Conservation (phyloP, 371 early-diverging fungal genomes). For the Dentiscutata heterogama region DNA sequence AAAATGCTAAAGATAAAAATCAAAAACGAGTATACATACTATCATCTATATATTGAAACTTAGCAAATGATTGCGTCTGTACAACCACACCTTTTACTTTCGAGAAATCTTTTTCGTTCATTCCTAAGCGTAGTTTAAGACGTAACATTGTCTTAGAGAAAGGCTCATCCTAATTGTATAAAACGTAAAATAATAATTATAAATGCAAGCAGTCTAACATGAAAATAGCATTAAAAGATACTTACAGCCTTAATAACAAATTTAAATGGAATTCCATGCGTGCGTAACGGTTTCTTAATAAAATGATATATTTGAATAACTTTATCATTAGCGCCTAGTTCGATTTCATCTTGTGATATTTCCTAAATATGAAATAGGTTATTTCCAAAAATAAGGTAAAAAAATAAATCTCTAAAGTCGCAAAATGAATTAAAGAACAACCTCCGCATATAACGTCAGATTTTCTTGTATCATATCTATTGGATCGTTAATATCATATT, state of each 20-base stretch:
- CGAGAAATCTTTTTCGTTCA: constrained; percentile 88
- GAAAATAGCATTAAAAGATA: background rate
- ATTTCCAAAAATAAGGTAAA: too few relatives aligned
- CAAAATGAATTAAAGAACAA: background rate
- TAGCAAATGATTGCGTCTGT: constrained; percentile 44
- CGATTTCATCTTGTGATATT: constrained; percentile 70
- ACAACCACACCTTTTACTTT: constrained; percentile 78
- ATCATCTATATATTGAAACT: constrained; percentile 44
- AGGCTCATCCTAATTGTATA: constrained; percentile 68
- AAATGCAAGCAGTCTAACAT: background rate
- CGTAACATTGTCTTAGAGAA: constrained; percentile 77
- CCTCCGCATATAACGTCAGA: constrained; percentile 51
- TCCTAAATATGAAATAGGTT: constrained; percentile 55
- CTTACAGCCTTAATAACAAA: constrained; percentile 72
- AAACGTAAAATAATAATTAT: background rate
- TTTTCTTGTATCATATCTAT: constrained; percentile 53
- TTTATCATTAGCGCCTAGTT: constrained; percentile 58
- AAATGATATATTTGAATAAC: constrained; percentile 82
- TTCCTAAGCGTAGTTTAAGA: constrained; percentile 76
- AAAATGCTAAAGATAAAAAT: background rate
- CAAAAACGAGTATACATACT: constrained; percentile 32
- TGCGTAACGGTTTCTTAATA: constrained; percentile 67
- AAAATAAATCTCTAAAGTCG: too few relatives aligned
- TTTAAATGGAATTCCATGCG: constrained; percentile 88
- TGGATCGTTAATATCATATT: constrained; percentile 54